Percentiles rank a stretch among this genome's conserved stretches.
These are phyloP conservation scores for Dipteronia dyeriana DNA, from an alignment of 345 rosid species.

Conservation along the genomic window DNA sequence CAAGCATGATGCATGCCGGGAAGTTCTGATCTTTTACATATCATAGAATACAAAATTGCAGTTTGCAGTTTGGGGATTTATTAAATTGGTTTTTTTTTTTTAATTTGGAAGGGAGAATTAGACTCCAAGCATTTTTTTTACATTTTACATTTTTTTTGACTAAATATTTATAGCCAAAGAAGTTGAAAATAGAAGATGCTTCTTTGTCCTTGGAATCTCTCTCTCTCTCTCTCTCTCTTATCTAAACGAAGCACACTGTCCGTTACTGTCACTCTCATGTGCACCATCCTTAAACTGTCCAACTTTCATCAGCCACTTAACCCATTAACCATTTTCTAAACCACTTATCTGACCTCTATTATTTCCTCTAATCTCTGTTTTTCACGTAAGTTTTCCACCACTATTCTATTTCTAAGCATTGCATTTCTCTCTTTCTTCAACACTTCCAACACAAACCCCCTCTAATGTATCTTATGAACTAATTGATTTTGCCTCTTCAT, in stretches of 20 bases:
- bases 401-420: slow-evolving; percentile 14
- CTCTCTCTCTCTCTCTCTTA: slow-evolving; percentile 36
- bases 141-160: not conserved
- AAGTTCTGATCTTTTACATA: slow-evolving; percentile 1
- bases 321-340: slow-evolving; percentile 22
- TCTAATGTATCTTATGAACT: slow-evolving; percentile 13
- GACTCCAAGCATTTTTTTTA: not conserved
- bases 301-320: slow-evolving; percentile 29
- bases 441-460: slow-evolving; percentile 7
- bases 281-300: slow-evolving; percentile 33
- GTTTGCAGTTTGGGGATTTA: not conserved
- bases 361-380: slow-evolving; percentile 12
- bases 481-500: slow-evolving; percentile 13
- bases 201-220: slow-evolving; percentile 2
- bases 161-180: not conserved
- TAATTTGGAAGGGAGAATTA: not conserved
- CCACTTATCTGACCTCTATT: slow-evolving; percentile 18
- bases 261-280: slow-evolving; percentile 41
- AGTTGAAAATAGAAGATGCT: not conserved
- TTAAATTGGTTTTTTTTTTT: not conserved
- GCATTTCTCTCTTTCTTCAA: slow-evolving; percentile 3
- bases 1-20: not conserved
- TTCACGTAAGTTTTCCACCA: slow-evolving; percentile 12
- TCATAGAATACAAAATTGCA: not conserved
- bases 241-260: slow-evolving; percentile 26